Evolutionary conservation across 352 stramenopile species (phyloP), one percentile per base, ranked within the genome.

Genomic region (Globisporangium uncinulatum): DNA sequence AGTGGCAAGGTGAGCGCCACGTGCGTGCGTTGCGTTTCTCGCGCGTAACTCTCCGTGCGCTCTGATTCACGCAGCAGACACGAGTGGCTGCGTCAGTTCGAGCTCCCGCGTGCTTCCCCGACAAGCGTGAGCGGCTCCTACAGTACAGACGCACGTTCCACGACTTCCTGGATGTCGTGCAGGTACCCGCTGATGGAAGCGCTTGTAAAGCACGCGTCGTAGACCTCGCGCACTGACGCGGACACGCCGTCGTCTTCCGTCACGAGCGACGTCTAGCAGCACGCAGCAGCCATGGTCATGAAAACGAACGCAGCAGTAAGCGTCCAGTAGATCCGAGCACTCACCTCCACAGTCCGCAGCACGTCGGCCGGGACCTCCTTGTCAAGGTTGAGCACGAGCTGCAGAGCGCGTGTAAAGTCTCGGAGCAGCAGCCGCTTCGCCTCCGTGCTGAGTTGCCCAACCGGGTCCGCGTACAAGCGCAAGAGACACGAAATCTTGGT

Each of bases 171-270:
- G 43, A 89, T 57, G 37, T 74, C 71, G 43, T 87, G 79, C 5
- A 87, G 63, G 48, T 76, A 73, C 3, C 75, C 71, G 34, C 77
- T 83, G 37, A 87, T 68, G 36, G 62, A 68, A 8, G 71, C 66
- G 7, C 74, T 79, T 11, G 80, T 86, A 48, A 90, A 78, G 59
- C 80, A 90, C 46, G 78, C 59, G 17, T 78, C 66, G 49, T 83
- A 82, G 3, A 85, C 51, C 36, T 87, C 77, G 1, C 61, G 68
- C 17, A 71, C 64, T 0, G 72, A 81, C 57, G 68, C 64, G 11
- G 67, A 34, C 29, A 64, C 73, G n/a, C 47, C 62, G 21, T 74
- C 59, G 15, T 83, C 74, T 9, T 77, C 62, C 2, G 56, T 61
- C 24, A 69, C 73, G 21, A 89, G 68, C 13, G 63, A 21, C 65